Conservation (phyloP, 2,329 filamentous ascomycete genomes). For the Ophiostoma australiae region DNA sequence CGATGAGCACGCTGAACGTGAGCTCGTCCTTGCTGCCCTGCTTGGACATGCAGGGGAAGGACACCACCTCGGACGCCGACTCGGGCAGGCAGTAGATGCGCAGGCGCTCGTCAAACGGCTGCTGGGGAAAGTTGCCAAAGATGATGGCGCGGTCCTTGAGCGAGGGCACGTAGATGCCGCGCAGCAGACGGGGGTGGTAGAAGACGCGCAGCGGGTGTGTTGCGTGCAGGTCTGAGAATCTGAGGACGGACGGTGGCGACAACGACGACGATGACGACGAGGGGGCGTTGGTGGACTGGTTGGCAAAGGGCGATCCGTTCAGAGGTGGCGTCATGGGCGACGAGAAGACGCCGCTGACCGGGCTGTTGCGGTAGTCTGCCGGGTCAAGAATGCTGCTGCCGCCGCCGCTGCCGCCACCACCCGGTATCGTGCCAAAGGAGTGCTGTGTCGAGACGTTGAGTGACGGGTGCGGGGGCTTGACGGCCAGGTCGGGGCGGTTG, state of each 20-base stretch:
- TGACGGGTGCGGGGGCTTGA: not conserved
- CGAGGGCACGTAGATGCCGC: constrained; percentile 23
- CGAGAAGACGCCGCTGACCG: not conserved
- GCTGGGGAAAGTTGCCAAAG: constrained; percentile 1
- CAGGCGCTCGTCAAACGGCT: constrained; percentile 22
- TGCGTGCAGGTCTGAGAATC: not conserved
- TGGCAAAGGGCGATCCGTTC: not conserved
- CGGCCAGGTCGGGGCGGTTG: not conserved
- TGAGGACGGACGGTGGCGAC: not conserved
- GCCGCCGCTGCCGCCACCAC: too few relatives aligned
- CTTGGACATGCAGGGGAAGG: constrained; percentile 18
- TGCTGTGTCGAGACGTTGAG: not conserved
- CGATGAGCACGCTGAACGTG: constrained; percentile 22
- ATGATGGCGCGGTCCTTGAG: constrained; percentile 20
- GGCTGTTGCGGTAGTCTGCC: not conserved
- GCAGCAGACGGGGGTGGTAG: constrained; percentile 22
- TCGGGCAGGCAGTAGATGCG: constrained; percentile 24
- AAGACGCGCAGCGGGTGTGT: constrained; percentile 13
- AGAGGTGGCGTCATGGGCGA: not conserved
- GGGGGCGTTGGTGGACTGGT: too few relatives aligned
- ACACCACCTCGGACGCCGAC: constrained; percentile 19
- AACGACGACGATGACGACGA: not conserved
- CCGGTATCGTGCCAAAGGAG: not conserved
- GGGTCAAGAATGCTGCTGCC: not conserved
- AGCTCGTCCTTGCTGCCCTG: constrained; percentile 17